Conservation (phyloP, 2,329 filamentous ascomycete species). For the Neodidymelliopsis sp. region DNA sequence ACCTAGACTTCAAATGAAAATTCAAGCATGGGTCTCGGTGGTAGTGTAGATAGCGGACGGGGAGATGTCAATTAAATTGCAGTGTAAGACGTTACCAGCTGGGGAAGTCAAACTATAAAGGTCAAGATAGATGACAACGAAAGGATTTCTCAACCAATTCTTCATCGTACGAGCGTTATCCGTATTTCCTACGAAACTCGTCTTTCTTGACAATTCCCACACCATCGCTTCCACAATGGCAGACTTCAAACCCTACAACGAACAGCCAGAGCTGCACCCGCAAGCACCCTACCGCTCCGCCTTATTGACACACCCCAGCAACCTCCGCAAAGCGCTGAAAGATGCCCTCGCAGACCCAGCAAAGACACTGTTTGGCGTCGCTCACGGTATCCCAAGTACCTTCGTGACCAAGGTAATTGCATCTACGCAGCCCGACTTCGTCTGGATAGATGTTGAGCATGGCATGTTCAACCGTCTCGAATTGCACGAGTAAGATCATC, state of each 20-base stretch:
- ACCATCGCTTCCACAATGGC: conserved; percentile 22
- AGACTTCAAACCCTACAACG: conserved; percentile 27
- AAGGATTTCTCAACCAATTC: neutral
- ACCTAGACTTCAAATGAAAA: neutral
- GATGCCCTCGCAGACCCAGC: conserved; percentile 32
- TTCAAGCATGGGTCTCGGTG: neutral
- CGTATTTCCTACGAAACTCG: neutral
- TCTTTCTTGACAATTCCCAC: no score
- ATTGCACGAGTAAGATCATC: conserved; percentile 31
- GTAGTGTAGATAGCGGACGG: neutral
- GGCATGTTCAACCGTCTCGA: conserved; percentile 38
- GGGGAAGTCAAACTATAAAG: conserved; percentile 2
- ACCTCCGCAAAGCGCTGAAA: conserved; percentile 30
- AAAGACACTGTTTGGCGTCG: conserved; percentile 36
- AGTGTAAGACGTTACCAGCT: neutral
- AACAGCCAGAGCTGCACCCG: conserved; percentile 34
- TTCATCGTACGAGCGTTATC: neutral
- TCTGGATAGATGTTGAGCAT: conserved; percentile 40
- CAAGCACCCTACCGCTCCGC: conserved; percentile 32
- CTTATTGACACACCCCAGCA: conserved; percentile 33
- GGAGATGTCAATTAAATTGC: neutral
- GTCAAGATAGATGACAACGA: neutral
- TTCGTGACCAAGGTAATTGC: conserved; percentile 39
- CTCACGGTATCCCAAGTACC: conserved; percentile 35
- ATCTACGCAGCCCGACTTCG: conserved; percentile 37